Conservation (phyloP, 176 grass and related monocot genomes). For the Oryza punctata region DNA sequence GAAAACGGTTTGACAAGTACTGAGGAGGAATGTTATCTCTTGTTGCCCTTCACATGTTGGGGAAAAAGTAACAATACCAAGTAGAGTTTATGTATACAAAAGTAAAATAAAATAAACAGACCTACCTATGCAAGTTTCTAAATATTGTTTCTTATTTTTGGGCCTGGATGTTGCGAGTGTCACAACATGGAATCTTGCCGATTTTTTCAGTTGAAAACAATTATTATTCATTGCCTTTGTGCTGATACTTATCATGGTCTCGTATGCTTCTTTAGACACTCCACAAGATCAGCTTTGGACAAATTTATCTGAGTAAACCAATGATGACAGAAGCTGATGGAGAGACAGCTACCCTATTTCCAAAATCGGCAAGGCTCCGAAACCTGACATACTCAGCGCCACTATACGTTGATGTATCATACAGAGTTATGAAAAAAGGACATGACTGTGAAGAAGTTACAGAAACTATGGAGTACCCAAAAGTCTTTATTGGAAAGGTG, state of each 20-base stretch:
- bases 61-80: slow-evolving; percentile 13
- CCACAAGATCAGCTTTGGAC: slow-evolving; percentile 94
- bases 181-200: slow-evolving; percentile 19
- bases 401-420: slow-evolving; percentile 92
- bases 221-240: slow-evolving; percentile 15
- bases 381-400: slow-evolving; percentile 95
- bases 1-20: background rate
- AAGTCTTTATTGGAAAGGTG: slow-evolving; percentile 99
- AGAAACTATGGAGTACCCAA: slow-evolving; percentile 84
- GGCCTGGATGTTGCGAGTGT: background rate
- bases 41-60: background rate
- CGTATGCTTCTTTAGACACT: slow-evolving; percentile 66
- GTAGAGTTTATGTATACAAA: slow-evolving; percentile 12
- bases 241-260: slow-evolving; percentile 18
- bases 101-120: background rate
- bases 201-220: slow-evolving; percentile 13
- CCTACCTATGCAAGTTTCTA: background rate
- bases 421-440: slow-evolving; percentile 95
- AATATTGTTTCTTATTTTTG: background rate
- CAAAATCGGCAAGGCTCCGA: slow-evolving; percentile 90
- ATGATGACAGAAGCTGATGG: slow-evolving; percentile 99
- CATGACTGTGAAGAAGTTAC: slow-evolving; percentile 98
- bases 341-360: slow-evolving; percentile 92
- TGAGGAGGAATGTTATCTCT: background rate
- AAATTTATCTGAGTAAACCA: slow-evolving; percentile 93